phyloP scores from a whole-genome alignment of 768 basidiomycete species.

The Naganishia friedmannii region DNA sequence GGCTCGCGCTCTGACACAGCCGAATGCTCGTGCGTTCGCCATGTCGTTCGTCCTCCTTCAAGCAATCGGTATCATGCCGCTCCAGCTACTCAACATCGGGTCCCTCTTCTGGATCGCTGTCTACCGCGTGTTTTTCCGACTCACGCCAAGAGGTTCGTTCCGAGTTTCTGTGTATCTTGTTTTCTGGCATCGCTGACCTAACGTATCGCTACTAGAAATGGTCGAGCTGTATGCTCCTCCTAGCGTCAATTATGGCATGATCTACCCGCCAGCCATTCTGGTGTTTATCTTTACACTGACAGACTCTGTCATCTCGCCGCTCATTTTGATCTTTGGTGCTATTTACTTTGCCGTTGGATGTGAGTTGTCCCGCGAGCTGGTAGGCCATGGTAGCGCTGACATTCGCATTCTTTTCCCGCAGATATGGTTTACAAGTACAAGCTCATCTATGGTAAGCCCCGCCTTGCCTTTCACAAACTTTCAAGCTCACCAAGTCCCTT shows the following conservation, averaged over 20 bases:
- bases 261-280: constrained; percentile 94
- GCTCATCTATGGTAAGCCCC: constrained; percentile 75
- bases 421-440: constrained; percentile 98
- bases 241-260: constrained; percentile 94
- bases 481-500: neutral
- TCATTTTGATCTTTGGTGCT: constrained; percentile 91
- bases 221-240: constrained; percentile 96
- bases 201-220: constrained; percentile 61
- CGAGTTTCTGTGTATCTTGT: neutral
- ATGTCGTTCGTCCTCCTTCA: constrained; percentile 56
- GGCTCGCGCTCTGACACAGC: constrained; percentile 68
- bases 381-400: neutral
- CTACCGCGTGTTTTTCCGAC: constrained; percentile 70
- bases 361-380: constrained; percentile 30
- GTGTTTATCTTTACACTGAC: constrained; percentile 92
- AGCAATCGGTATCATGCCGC: constrained; percentile 91
- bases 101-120: constrained; percentile 76
- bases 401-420: constrained; percentile 16
- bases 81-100: constrained; percentile 88
- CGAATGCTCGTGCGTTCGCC: constrained; percentile 60
- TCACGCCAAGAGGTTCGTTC: constrained; percentile 79
- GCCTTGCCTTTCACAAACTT: neutral
- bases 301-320: constrained; percentile 92
- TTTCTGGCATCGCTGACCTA: neutral
- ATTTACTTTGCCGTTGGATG: constrained; percentile 91